Evolutionary conservation across 495 filamentous ascomycete species (phyloP), one percentile per base, ranked within the genome.

Genomic region (Aspergillus cavernicola): DNA sequence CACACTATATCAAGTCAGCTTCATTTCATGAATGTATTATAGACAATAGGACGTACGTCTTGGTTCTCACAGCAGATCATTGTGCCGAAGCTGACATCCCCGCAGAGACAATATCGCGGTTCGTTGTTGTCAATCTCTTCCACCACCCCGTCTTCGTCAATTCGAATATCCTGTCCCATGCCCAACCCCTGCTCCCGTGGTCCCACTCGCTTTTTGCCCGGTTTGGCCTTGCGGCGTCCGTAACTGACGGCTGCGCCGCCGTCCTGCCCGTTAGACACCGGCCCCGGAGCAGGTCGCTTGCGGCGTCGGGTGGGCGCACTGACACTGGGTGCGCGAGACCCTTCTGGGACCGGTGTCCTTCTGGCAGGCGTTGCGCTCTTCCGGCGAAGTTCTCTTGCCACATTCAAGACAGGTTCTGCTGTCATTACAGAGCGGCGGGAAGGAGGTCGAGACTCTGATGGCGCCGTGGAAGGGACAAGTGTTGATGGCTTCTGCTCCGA

Each of bases 51-150:
- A 55, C 90, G 82, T 77, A 96, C 92, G 76, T 95, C 84, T 49
- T 74, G 71, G 62, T 95, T 95, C 61, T 97, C 93, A 61, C 93
- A 98, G 59, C 85, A 85, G 63, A 98, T 92, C 93, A 98, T 98
- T 22, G 82, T 86, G 44, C 93, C 93, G 65, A 85, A 96, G 64
- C 90, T 95, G 36, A 97, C 90, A 50, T 92, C 80, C 52, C 90
- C 86, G 68, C 93, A 98, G 11, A 93, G 66, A 68, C 93, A 98
- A 66, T 97, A 98, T 44, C 84, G 77, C 12, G 89, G 85, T 72
- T 97, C 93, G 57, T 91, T 79, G 5, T 89, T 85, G 68, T 96
- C 90, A 60, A 96, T 90, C 52, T 86, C 75, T 61, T 95, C 91
- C 6, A 77, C 41, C 0, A 77, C 72, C 0, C 74, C 74, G 44